Base-by-base conservation (phyloP, 306 rosid species). In the Argentina anserina region DNA sequence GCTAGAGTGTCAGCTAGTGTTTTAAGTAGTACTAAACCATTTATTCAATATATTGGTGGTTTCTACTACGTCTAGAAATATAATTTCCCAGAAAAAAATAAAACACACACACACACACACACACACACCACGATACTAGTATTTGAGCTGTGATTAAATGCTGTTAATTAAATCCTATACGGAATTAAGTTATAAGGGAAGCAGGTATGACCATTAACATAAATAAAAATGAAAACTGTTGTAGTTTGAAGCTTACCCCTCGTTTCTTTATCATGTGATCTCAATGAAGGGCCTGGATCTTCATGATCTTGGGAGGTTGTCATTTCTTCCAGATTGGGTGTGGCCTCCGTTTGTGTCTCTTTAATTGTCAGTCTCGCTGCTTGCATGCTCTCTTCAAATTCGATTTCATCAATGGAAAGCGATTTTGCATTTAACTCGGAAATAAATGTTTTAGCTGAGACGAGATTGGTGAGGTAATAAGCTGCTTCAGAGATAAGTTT, bases 361-460 rank as follows among this genome's bases (percentile, higher is more conserved):
- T 70, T 72, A 23, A 45, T 66, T 59, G 62, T 52, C 71, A 70
- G 58, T 63, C 84, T 85, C 61, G 92, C 89, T 43, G 81, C 82
- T 76, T 85, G 72, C 96, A 90, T 85, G 76, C 75, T 76, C 64
- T 84, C 87, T 77, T 90, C 90, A 79, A 83, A 90, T 79, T 76
- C 70, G 28, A 36, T 80, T 77, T 84, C 87, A 45, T 85, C 87
- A 46, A 87, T 82, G 14, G 92, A 80, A 55, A 87, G 79, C 23
- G 85, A 77, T 45, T 78, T 67, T 25, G 90, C 83, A 78, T 81
- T 87, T 79, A 90, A 80, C 61, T 87, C 87, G 58, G 73, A 23
- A 72, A 90, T 78, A 75, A 89, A 87, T 85, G 83, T 43, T 82
- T 80, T 85, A 39, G 89, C 78, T 53, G 92, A 87, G 50, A 84